Evolutionary conservation across 2,329 filamentous ascomycete genomes (phyloP).

Genomic region (Apiospora malaysiana): DNA sequence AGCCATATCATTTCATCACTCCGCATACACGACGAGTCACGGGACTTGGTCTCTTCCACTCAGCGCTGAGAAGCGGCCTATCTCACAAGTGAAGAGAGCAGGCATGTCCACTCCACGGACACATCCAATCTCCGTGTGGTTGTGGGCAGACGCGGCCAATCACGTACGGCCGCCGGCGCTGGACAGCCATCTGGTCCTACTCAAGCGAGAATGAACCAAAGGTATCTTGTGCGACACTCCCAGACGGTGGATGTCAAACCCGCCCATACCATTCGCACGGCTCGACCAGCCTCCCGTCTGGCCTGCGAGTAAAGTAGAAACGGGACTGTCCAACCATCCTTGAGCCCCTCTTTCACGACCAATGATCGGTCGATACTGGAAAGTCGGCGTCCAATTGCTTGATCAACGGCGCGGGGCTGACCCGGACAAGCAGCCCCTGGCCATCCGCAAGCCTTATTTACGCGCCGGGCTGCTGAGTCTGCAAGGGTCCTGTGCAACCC

Average conservation of each 20-base stretch:
- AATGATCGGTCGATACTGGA: slow-evolving; percentile 46
- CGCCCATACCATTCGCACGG: neutral
- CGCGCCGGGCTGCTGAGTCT: slow-evolving; percentile 51
- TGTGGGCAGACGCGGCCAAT: neutral
- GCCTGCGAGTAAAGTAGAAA: neutral
- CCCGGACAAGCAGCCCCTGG: slow-evolving; percentile 28
- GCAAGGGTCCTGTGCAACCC: slow-evolving; percentile 43
- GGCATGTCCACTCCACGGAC: slow-evolving; percentile 2
- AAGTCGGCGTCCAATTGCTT: slow-evolving; percentile 55
- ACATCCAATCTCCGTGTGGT: neutral
- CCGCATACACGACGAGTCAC: slow-evolving; percentile 55
- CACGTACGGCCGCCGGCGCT: neutral
- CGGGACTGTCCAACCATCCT: slow-evolving; percentile 9
- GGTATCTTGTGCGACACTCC: slow-evolving; percentile 6
- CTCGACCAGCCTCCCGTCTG: neutral
- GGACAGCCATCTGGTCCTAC: neutral
- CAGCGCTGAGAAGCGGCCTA: slow-evolving; percentile 37
- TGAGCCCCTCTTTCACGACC: slow-evolving; percentile 37
- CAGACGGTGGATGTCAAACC: neutral
- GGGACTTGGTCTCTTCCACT: slow-evolving; percentile 48
- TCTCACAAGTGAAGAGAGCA: slow-evolving; percentile 39
- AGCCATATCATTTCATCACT: slow-evolving; percentile 39
- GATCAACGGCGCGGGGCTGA: slow-evolving; percentile 47
- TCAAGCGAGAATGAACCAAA: slow-evolving; percentile 2
- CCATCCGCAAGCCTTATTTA: slow-evolving; percentile 58